These are phyloP conservation scores for Phyllosticta ampelicida DNA, from an alignment of 2,329 filamentous ascomycete species.

Conservation along the genomic window DNA sequence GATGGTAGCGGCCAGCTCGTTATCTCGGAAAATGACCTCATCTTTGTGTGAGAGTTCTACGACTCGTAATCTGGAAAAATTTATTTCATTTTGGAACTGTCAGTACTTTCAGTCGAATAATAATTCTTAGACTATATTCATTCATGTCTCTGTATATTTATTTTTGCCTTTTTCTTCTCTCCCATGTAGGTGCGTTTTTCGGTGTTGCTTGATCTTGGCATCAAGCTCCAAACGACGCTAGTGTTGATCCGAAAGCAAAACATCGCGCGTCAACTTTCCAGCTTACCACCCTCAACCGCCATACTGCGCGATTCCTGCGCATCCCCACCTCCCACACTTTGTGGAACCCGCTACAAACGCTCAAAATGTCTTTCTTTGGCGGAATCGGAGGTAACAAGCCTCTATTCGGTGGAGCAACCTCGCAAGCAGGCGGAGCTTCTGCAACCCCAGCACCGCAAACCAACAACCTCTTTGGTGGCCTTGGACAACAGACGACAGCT, in stretches of 20 bases:
- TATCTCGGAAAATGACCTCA: too few species aligned
- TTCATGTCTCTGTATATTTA: neutral
- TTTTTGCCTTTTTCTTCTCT: neutral
- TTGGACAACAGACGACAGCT: conserved; percentile 25
- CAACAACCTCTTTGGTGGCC: conserved; percentile 19
- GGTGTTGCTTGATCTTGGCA: neutral
- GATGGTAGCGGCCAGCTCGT: too few species aligned
- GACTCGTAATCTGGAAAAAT: too few species aligned
- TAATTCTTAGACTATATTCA: neutral
- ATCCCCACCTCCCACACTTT: conserved; percentile 14
- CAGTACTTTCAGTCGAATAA: too few species aligned
- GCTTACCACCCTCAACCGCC: conserved; percentile 11
- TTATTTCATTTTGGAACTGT: too few species aligned
- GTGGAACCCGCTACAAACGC: conserved; percentile 11
- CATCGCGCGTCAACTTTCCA: conserved; percentile 11
- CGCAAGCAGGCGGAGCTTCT: conserved; percentile 12
- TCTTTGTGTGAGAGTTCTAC: too few species aligned
- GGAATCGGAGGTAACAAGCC: conserved; percentile 20
- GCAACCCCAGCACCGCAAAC: neutral
- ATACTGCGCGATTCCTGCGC: conserved; percentile 14
- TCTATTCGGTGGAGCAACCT: conserved; percentile 10
- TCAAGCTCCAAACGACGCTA: conserved; percentile 4
- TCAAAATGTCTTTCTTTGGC: conserved; percentile 20
- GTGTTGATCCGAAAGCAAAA: conserved; percentile 12
- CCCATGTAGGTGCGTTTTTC: neutral